phyloP scores from a whole-genome alignment of 495 filamentous ascomycete genomes.

The Xylaria scruposa region DNA sequence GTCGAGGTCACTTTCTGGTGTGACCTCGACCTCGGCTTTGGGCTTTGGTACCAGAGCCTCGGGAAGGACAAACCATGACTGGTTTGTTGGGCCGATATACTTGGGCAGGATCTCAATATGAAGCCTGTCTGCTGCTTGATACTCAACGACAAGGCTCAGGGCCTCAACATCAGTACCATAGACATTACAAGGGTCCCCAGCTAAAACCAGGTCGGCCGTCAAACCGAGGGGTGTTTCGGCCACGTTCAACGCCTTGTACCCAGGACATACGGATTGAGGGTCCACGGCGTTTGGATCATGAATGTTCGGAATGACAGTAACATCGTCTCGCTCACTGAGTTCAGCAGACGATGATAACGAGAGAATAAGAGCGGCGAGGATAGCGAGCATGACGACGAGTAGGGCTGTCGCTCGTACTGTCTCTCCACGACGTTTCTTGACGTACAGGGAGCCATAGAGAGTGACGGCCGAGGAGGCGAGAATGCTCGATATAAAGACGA shows the following conservation, averaged over 20 bases:
- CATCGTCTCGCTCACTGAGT: constrained; percentile 47
- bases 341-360: background rate
- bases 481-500: constrained; percentile 19
- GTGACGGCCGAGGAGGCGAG: background rate
- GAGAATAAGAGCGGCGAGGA: constrained; percentile 15
- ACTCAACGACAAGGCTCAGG: constrained; percentile 72
- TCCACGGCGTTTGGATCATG: constrained; percentile 73
- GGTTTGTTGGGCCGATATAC: constrained; percentile 67
- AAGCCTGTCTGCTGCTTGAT: constrained; percentile 72
- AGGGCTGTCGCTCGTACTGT: constrained; percentile 11
- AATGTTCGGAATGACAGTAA: constrained; percentile 71
- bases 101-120: constrained; percentile 80
- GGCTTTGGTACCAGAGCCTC: constrained; percentile 68
- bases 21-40: constrained; percentile 47
- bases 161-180: constrained; percentile 74
- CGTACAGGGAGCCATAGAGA: constrained; percentile 13
- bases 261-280: constrained; percentile 76
- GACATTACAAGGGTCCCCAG: constrained; percentile 71
- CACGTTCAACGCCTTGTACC: constrained; percentile 73
- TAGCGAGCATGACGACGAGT: constrained; percentile 18
- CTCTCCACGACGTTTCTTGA: constrained; percentile 14
- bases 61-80: constrained; percentile 71
- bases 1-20: constrained; percentile 51
- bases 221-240: constrained; percentile 53
- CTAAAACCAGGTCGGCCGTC: constrained; percentile 69